phyloP scores from a whole-genome alignment of 805 yeast genomes.

The Sungouiozyma ichnusensis region DNA sequence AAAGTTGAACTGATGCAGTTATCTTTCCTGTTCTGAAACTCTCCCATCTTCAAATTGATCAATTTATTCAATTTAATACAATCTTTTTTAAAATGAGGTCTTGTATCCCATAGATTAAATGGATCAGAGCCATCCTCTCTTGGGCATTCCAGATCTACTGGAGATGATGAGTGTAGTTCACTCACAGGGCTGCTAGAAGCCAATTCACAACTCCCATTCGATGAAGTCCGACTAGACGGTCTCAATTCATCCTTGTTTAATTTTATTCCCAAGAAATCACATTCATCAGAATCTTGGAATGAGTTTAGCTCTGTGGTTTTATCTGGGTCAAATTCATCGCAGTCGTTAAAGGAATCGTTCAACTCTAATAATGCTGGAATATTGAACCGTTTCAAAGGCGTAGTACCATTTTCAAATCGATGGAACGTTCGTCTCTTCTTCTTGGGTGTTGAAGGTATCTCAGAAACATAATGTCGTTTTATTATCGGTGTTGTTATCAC shows the following conservation, averaged over 20 bases:
- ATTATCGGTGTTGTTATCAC: conserved; percentile 12
- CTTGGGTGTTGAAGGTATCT: conserved; percentile 10
- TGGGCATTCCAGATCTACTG: conserved; percentile 10
- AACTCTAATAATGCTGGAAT: neutral
- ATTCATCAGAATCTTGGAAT: neutral
- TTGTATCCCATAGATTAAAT: conserved; percentile 4
- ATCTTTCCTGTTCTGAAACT: neutral
- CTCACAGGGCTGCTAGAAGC: conserved; percentile 18
- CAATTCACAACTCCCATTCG: conserved; percentile 7
- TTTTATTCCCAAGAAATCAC: conserved; percentile 5
- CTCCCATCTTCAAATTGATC: neutral
- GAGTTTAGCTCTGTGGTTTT: neutral
- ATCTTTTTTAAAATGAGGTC: conserved; percentile 6
- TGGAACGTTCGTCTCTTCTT: conserved; percentile 4
- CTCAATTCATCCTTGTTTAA: conserved; percentile 8
- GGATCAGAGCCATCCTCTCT: neutral
- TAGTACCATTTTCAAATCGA: neutral
- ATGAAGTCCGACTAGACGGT: conserved; percentile 2
- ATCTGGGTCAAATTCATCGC: neutral
- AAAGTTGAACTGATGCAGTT: neutral
- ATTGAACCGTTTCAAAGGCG: conserved; percentile 9
- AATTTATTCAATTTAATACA: conserved; percentile 10
- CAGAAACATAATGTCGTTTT: conserved; percentile 2
- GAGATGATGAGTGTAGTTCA: conserved; percentile 14
- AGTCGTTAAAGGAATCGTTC: neutral